Evolutionary conservation across 306 rosid species (phyloP), one percentile per base, ranked within the genome.

Genomic region (Sphenostylis stenocarpa): DNA sequence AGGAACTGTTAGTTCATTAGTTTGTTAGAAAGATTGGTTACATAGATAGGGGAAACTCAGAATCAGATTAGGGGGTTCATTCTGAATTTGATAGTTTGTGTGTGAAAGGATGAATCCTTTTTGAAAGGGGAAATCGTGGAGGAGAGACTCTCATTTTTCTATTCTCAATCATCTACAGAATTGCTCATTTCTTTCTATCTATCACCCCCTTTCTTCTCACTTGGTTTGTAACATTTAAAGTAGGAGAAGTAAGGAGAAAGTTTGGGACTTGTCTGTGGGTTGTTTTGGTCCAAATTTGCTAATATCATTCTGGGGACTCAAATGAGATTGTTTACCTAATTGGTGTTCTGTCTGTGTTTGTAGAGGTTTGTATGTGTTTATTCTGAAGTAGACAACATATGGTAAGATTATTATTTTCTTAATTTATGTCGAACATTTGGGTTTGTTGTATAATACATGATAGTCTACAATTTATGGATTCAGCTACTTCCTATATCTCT

Each of bases 401-500:
- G 34, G 14, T 56, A 19, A 0, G 16, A 14, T 23, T 68, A 20
- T 21, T 68, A n/a, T 70, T 49, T 55, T 56, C 16, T 6, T 53
- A 53, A n/a, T 13, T 21, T 33, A 13, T 34, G 28, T 19, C 43
- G 6, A 19, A 6, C 26, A 70, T 7, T 23, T 38, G 34, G 72
- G 31, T 3, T 41, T 7, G 58, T 41, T 7, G 58, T 71, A 70
- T 26, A n/a, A 51, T 36, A 5, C 81, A 10, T 44, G 24, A 58
- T 55, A 44, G 16, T n/a, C 55, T 52, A 44, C 31, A 23, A 8
- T 71, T 36, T 44, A 31, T 66, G 31, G 81, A 75, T 81, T 68
- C 67, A 4, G 55, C 31, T 49, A 28, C 62, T 66, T 33, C 34
- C 55, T 65, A 36, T 48, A 29, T 3, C 0, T 26, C 61, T 36